Conservation (phyloP, 345 rosid genomes). For the Ailanthus altissimus region DNA sequence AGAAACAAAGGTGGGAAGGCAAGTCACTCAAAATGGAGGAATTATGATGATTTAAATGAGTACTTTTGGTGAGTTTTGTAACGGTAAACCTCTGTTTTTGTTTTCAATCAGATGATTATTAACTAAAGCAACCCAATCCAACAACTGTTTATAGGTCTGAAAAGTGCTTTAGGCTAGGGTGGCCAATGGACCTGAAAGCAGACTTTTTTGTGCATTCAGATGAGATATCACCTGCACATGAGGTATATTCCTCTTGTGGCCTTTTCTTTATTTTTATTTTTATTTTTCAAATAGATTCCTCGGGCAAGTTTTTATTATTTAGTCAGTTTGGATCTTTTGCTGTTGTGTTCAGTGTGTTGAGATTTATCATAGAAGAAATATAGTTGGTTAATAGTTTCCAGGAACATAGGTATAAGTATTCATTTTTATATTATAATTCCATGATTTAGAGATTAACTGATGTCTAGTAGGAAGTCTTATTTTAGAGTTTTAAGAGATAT, state of each 20-base stretch:
- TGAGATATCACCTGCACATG: constrained; percentile 33
- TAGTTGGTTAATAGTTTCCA: not conserved
- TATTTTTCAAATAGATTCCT: not conserved
- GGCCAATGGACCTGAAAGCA: constrained; percentile 70
- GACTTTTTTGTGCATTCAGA: constrained; percentile 77
- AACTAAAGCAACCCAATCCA: not conserved
- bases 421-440: constrained; percentile 8
- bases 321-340: not conserved
- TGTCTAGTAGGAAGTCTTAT: too few relatives aligned
- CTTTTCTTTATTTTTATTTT: not conserved
- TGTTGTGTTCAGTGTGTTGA: not conserved
- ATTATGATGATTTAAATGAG: constrained; percentile 96
- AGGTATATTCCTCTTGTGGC: constrained; percentile 35
- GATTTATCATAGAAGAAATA: not conserved
- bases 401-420: not conserved
- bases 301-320: not conserved
- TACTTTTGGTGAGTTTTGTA: constrained; percentile 79
- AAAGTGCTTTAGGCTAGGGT: constrained; percentile 61
- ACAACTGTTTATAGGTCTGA: constrained; percentile 56
- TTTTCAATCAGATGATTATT: constrained; percentile 11
- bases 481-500: too few relatives aligned
- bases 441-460: not conserved
- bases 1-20: constrained; percentile 83
- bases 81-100: constrained; percentile 15
- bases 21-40: constrained; percentile 98